These are phyloP conservation scores for Rhizoctonia solani DNA, from an alignment of 1,284 basidiomycete species.

Conservation along the genomic window DNA sequence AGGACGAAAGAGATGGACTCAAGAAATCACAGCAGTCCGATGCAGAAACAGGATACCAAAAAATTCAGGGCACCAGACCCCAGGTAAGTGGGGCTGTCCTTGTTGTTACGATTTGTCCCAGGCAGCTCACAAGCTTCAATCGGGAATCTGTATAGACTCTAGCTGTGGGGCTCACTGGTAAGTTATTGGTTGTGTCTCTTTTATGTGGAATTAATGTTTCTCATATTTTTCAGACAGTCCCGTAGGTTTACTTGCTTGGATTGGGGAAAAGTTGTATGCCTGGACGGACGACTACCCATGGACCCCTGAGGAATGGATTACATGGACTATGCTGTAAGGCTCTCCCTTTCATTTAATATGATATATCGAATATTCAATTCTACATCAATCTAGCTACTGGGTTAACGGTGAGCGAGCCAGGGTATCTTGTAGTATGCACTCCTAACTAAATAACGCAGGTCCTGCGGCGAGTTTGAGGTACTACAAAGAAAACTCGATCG, in stretches of 20 bases:
- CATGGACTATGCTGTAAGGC: conserved; percentile 39
- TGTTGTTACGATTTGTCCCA: neutral
- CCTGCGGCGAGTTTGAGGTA: conserved; percentile 36
- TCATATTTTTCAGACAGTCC: conserved; percentile 35
- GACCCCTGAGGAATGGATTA: conserved; percentile 39
- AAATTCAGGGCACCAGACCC: conserved; percentile 38
- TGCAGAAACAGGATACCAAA: conserved; percentile 33
- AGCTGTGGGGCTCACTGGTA: conserved; percentile 38
- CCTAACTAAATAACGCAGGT: neutral
- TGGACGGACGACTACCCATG: conserved; percentile 40
- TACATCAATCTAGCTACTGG: conserved; percentile 11
- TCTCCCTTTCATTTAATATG: neutral
- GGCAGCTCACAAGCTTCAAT: neutral
- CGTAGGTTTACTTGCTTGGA: conserved; percentile 38
- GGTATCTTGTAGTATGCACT: neutral
- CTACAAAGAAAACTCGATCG: conserved; percentile 37
- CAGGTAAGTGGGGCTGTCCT: conserved; percentile 31
- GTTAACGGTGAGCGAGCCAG: neutral
- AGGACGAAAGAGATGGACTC: conserved; percentile 36
- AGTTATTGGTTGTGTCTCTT: neutral
- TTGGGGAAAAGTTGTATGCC: conserved; percentile 38
- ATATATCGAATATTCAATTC: neutral
- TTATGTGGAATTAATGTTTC: neutral
- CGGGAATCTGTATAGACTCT: conserved; percentile 32
- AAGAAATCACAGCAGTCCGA: conserved; percentile 25